Conservation (phyloP, 2,329 filamentous ascomycete genomes). For the Bipolaris victoriae region DNA sequence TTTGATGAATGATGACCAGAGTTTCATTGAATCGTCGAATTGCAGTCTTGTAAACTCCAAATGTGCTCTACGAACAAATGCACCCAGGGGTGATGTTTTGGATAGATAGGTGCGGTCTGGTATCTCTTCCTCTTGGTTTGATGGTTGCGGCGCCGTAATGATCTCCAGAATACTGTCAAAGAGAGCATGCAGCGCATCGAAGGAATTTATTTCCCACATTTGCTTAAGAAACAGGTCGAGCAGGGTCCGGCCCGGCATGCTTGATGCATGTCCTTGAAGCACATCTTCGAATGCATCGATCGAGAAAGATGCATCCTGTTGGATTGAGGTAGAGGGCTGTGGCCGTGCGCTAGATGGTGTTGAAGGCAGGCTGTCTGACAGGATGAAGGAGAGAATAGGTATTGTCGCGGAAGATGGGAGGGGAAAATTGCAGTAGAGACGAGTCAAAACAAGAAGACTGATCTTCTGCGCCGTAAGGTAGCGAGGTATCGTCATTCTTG, state of each 20-base stretch:
- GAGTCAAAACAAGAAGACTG: slow-evolving; percentile 77
- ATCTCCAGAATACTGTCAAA: slow-evolving; percentile 66
- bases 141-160: slow-evolving; percentile 57
- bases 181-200: slow-evolving; percentile 80
- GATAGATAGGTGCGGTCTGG: slow-evolving; percentile 65
- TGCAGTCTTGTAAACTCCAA: slow-evolving; percentile 81
- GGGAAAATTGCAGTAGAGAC: slow-evolving; percentile 76
- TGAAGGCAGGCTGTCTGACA: slow-evolving; percentile 66
- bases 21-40: slow-evolving; percentile 76
- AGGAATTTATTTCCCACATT: slow-evolving; percentile 82
- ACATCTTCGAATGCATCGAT: slow-evolving; percentile 55
- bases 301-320: slow-evolving; percentile 42
- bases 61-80: slow-evolving; percentile 76
- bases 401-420: slow-evolving; percentile 74
- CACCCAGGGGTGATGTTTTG: slow-evolving; percentile 77
- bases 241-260: slow-evolving; percentile 76
- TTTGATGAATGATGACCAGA: slow-evolving; percentile 83
- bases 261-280: slow-evolving; percentile 54
- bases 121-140: slow-evolving; percentile 29
- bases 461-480: slow-evolving; percentile 91
- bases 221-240: slow-evolving; percentile 84
- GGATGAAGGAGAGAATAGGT: slow-evolving; percentile 78
- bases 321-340: slow-evolving; percentile 35
- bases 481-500: slow-evolving; percentile 66
- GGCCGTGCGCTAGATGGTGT: slow-evolving; percentile 30